Percentiles rank a stretch among this genome's conserved stretches.
These are phyloP conservation scores for Plectosphaerella cucumerina DNA, from an alignment of 2,329 filamentous ascomycete genomes.

Conservation along the genomic window DNA sequence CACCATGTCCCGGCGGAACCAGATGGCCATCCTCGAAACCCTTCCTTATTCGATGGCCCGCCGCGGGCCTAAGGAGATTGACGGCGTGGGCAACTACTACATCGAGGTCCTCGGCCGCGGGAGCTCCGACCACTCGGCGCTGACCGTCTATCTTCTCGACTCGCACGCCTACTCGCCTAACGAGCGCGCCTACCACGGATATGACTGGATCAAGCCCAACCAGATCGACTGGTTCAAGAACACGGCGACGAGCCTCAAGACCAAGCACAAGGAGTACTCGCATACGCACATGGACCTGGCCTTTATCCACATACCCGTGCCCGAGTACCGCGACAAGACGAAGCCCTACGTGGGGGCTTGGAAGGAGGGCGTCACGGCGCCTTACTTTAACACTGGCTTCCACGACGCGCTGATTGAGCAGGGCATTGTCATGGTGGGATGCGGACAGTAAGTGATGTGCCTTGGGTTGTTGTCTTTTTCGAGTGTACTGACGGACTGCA, in stretches of 20 bases:
- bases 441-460: slow-evolving; percentile 73
- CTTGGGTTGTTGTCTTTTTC: neutral
- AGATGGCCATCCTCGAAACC: slow-evolving; percentile 83
- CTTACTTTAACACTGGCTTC: slow-evolving; percentile 88
- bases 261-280: slow-evolving; percentile 77
- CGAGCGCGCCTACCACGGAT: slow-evolving; percentile 82
- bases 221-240: slow-evolving; percentile 94
- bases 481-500: slow-evolving; percentile 23
- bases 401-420: slow-evolving; percentile 83
- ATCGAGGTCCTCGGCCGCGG: slow-evolving; percentile 83
- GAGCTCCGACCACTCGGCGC: slow-evolving; percentile 75
- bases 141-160: slow-evolving; percentile 94
- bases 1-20: slow-evolving; percentile 67
- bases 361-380: slow-evolving; percentile 82
- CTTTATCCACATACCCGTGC: slow-evolving; percentile 95
- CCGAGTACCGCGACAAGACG: slow-evolving; percentile 69
- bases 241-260: slow-evolving; percentile 70
- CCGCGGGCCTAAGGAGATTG: slow-evolving; percentile 76
- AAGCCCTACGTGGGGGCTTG: slow-evolving; percentile 65
- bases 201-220: slow-evolving; percentile 93
- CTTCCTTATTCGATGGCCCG: slow-evolving; percentile 87
- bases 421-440: slow-evolving; percentile 81
- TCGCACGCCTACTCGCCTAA: slow-evolving; percentile 90
- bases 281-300: slow-evolving; percentile 93
- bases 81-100: slow-evolving; percentile 92